Evolutionary conservation across 495 filamentous ascomycete species (phyloP).

Genomic region (Tuber melanosporum): DNA sequence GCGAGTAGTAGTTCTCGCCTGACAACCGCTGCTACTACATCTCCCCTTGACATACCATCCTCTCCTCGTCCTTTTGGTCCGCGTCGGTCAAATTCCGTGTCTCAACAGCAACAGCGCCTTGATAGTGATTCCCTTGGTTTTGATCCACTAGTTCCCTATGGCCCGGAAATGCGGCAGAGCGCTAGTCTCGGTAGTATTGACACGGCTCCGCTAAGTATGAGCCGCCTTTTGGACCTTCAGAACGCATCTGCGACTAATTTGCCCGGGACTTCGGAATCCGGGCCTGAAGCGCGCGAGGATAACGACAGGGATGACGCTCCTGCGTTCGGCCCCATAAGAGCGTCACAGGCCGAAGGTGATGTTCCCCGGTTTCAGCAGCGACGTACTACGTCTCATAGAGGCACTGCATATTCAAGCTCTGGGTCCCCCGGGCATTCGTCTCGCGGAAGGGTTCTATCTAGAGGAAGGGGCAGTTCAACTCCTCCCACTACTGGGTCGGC

Average conservation of each 20-base stretch:
- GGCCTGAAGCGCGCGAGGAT: constrained; percentile 12
- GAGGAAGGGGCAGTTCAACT: constrained; percentile 14
- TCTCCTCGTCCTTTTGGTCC: constrained; percentile 41
- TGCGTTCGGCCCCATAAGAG: constrained; percentile 24
- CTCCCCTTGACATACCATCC: constrained; percentile 51
- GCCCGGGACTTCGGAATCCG: constrained; percentile 31
- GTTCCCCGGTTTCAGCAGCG: constrained; percentile 16
- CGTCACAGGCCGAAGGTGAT: constrained; percentile 23
- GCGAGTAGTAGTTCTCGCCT: constrained; percentile 11
- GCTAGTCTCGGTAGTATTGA: constrained; percentile 32
- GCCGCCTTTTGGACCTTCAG: constrained; percentile 35
- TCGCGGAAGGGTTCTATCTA: constrained; percentile 5
- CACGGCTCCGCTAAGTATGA: constrained; percentile 33
- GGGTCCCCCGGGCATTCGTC: constrained; percentile 20
- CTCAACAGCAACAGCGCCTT: constrained; percentile 24
- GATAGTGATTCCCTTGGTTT: constrained; percentile 26
- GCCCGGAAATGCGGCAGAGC: constrained; percentile 21
- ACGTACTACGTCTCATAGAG: constrained; percentile 4
- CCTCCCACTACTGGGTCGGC: constrained; percentile 15
- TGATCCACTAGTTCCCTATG: constrained; percentile 19
- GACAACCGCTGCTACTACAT: constrained; percentile 41
- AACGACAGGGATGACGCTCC: constrained; percentile 28
- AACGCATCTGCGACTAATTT: constrained; percentile 35
- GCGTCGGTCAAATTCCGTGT: constrained; percentile 39
- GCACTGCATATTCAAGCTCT: constrained; percentile 14